Evolutionary conservation across 495 filamentous ascomycete species (phyloP), one percentile per base, ranked within the genome.

Genomic region (Recurvomyces mirabilis): DNA sequence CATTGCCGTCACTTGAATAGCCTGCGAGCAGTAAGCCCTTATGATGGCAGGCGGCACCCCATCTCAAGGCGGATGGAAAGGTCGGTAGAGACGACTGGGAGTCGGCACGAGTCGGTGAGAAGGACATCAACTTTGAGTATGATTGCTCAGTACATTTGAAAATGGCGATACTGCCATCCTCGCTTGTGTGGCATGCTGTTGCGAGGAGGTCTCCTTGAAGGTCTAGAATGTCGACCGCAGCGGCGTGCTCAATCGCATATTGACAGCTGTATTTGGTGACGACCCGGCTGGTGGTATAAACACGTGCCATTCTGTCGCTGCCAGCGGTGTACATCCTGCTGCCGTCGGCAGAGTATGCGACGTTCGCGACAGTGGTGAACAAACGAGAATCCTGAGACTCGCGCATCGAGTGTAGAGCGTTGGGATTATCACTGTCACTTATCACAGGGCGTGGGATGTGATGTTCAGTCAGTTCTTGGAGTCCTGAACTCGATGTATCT

Each of bases 281-380:
- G 52, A 15, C 49, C 23, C 3, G 23, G n/a, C 64, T 43, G 0
- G 72, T 62, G 41, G 74, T 65, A 84, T 87, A 96, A 7, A 86
- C 60, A 42, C 87, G 86, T 18, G 91, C 79, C 0, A 75, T 81
- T 5, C 74, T 64, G 49, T 98, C 91, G 52, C 84, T 93, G 20
- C 86, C 83, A 0, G 79, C 80, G 0, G 87, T 87, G 49, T 79
- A 93, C 0, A 87, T 68, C 3, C 63, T 63, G 4, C 69, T 58
- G 17, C 72, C 73, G 25, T 56, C 54, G 0, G 66, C 55, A 24
- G 78, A 79, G 64, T 87, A 93, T 30, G 79, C 73, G 2, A 85
- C 75, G n/a, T 75, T 71, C 1, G 79, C 78, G 0, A 94, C 79
- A 1, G 82, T 93, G 43, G 76, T 77, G 48, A 81, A 93, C 0